Evolutionary conservation across 495 filamentous ascomycete genomes (phyloP).

Genomic region (Cryomyces minteri): DNA sequence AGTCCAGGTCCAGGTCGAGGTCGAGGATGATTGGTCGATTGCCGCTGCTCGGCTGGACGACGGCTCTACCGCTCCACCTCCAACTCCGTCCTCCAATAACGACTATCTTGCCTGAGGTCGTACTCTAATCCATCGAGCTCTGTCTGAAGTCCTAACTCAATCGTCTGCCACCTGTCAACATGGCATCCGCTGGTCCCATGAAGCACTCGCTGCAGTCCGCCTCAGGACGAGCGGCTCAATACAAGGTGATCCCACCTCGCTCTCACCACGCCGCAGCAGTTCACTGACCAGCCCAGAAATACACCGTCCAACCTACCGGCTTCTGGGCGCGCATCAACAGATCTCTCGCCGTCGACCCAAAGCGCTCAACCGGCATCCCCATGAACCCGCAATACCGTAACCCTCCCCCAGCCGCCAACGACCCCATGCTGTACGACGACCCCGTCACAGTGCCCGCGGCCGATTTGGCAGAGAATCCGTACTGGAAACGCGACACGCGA

Average conservation of each 20-base stretch:
- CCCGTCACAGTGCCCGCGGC: constrained; percentile 81
- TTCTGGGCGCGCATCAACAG: constrained; percentile 76
- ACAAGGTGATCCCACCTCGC: background rate
- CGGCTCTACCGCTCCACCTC: no score
- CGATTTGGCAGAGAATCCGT: constrained; percentile 92
- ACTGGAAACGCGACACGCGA: constrained; percentile 88
- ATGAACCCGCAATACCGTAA: constrained; percentile 86
- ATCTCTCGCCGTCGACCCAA: constrained; percentile 62
- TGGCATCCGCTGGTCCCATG: no score
- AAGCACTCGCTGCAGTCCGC: no score
- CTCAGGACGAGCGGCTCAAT: background rate
- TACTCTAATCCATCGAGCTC: no score
- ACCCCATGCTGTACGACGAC: constrained; percentile 67
- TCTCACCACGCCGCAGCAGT: background rate
- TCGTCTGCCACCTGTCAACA: no score
- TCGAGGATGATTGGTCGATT: no score
- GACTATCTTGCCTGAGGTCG: no score
- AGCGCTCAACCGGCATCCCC: constrained; percentile 79
- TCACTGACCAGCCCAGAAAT: constrained; percentile 45
- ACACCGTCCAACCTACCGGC: constrained; percentile 82
- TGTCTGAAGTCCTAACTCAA: no score
- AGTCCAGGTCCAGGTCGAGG: no score
- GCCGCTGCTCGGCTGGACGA: no score
- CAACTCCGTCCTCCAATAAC: no score
- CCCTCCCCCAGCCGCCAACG: constrained; percentile 63